A percentile compares a stretch with the other conserved stretches of the same genome.
Conservation (phyloP, 371 early-diverging fungal genomes). For the Saksenaea vasiformis region DNA sequence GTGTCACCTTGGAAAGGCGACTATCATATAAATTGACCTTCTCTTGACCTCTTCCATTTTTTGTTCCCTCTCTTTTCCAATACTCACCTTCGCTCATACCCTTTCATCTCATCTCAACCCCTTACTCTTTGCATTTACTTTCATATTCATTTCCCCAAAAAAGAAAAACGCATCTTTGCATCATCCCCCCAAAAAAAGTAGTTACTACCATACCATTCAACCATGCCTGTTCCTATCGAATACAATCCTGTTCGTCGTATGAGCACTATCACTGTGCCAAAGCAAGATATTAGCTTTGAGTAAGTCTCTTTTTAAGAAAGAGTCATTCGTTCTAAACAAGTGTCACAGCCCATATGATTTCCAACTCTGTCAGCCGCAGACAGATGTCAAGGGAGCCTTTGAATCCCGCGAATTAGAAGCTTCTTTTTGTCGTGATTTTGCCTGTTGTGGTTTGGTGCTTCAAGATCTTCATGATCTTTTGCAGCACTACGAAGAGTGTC, state of each 20-base stretch:
- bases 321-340: constrained; percentile 6
- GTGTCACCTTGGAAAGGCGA: constrained; percentile 13
- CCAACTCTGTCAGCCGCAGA: constrained; percentile 42
- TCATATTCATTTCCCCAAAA: constrained; percentile 1
- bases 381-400: constrained; percentile 42
- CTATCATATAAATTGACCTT: constrained; percentile 13
- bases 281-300: constrained; percentile 43
- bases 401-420: constrained; percentile 81
- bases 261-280: constrained; percentile 38
- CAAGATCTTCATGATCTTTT: constrained; percentile 90
- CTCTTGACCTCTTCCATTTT: constrained; percentile 7
- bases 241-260: constrained; percentile 31
- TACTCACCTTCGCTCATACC: constrained; percentile 18
- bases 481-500: constrained; percentile 94
- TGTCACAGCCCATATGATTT: constrained; percentile 44
- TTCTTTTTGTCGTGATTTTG: constrained; percentile 90
- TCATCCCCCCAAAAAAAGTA: neutral
- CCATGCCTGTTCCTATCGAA: constrained; percentile 44
- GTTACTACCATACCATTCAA: neutral
- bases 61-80: constrained; percentile 7
- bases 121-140: constrained; percentile 6
- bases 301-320: constrained; percentile 18
- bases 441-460: constrained; percentile 87
- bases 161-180: neutral
- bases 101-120: constrained; percentile 16